Percentiles rank a stretch among this genome's conserved stretches.
phyloP scores from a whole-genome alignment of 208 protist genomes.

The Novymonas esmeraldas region DNA sequence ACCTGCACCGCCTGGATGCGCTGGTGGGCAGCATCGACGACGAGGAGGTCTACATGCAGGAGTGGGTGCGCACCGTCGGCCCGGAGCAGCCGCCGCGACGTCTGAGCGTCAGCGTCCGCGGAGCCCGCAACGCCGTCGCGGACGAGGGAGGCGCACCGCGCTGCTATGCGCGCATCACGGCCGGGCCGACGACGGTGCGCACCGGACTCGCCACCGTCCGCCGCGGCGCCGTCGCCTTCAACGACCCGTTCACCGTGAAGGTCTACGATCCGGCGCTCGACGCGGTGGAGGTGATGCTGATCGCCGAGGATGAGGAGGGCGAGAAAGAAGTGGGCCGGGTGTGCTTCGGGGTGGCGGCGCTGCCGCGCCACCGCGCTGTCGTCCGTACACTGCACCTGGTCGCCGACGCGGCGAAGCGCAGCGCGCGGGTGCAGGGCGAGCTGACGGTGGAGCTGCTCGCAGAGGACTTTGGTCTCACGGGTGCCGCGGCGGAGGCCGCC shows the following conservation, averaged over 20 bases:
- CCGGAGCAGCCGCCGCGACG: constrained; percentile 46
- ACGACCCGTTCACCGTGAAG: constrained; percentile 37
- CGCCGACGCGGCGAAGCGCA: constrained; percentile 45
- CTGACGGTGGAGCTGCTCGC: constrained; percentile 57
- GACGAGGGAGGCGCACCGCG: constrained; percentile 15
- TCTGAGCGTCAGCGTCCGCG: constrained; percentile 40
- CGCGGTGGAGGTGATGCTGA: constrained; percentile 57
- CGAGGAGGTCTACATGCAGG: constrained; percentile 55
- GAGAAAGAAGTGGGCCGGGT: constrained; percentile 67
- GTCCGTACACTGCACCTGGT: constrained; percentile 50
- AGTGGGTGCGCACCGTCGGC: constrained; percentile 59
- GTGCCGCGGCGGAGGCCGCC: constrained; percentile 6
- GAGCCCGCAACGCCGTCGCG: constrained; percentile 19
- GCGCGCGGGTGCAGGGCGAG: constrained; percentile 43
- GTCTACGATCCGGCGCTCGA: constrained; percentile 51
- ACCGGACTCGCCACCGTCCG: constrained; percentile 35
- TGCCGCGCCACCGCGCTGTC: constrained; percentile 30
- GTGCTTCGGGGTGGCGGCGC: constrained; percentile 41
- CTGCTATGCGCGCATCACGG: constrained; percentile 48
- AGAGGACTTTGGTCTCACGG: constrained; percentile 49
- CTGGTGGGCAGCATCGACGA: constrained; percentile 62
- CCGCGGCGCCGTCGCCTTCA: constrained; percentile 40
- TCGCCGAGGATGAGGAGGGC: constrained; percentile 41
- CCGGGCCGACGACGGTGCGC: constrained; percentile 44
- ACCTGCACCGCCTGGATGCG: constrained; percentile 78